These are phyloP conservation scores for Geotrichum siamense DNA, from an alignment of 1,139 yeast genomes.

Conservation along the genomic window DNA sequence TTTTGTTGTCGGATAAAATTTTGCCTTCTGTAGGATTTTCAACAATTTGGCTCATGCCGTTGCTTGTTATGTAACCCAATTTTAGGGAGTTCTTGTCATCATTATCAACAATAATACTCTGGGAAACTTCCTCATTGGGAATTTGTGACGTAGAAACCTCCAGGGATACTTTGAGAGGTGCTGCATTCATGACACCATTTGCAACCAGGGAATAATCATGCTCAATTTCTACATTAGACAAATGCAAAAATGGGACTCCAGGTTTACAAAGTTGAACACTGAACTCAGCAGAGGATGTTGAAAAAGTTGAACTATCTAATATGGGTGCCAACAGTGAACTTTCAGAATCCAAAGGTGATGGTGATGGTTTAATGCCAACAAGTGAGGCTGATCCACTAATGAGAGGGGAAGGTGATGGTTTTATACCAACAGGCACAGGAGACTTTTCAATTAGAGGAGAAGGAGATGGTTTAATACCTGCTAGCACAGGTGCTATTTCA, in stretches of 20 bases:
- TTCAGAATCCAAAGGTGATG: too few species aligned
- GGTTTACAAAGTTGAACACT: slow-evolving; percentile 6
- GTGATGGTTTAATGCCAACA: too few species aligned
- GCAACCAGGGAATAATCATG: slow-evolving; percentile 2
- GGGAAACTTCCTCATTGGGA: background rate
- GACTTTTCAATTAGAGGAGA: too few species aligned
- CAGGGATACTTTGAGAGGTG: background rate
- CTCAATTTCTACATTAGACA: slow-evolving; percentile 3
- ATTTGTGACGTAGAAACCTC: background rate
- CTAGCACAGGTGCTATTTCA: too few species aligned
- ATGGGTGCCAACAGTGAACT: too few species aligned
- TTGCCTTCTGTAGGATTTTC: background rate
- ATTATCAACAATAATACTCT: background rate
- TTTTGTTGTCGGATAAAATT: background rate
- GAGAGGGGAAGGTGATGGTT: background rate
- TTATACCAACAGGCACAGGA: background rate
- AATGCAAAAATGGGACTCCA: slow-evolving; percentile 14
- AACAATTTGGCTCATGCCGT: background rate
- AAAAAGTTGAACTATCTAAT: too few species aligned
- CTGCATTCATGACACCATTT: background rate
- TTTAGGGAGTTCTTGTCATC: slow-evolving; percentile 3
- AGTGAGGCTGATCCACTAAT: background rate
- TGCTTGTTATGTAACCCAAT: background rate
- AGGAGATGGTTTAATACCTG: too few species aligned
- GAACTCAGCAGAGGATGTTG: too few species aligned